Evolutionary conservation across 2,329 filamentous ascomycete genomes (phyloP).

Genomic region (Pseudocercospora fuligena): DNA sequence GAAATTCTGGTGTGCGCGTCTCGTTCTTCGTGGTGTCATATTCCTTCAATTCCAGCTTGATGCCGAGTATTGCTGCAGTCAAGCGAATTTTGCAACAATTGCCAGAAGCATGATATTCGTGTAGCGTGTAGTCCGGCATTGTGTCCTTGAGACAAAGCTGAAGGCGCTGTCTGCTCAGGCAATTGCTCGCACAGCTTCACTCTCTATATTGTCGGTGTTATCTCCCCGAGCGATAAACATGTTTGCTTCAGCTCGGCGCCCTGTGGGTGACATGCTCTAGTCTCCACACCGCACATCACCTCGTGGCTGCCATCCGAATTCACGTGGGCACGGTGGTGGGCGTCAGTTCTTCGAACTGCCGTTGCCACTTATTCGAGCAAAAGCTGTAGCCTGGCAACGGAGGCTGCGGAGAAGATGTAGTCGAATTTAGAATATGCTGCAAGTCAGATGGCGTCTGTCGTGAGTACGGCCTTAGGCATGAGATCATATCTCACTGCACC

Average conservation of each 20-base stretch:
- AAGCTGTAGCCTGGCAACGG: slow-evolving; percentile 2
- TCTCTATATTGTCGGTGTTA: not conserved
- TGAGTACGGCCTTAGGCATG: not conserved
- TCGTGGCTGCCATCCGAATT: not conserved
- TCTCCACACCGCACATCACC: not conserved
- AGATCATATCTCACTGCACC: not conserved
- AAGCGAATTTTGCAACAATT: slow-evolving; percentile 28
- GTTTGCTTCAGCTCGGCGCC: not conserved
- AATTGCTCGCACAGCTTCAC: no score
- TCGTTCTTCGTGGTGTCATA: slow-evolving; percentile 23
- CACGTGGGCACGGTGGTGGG: no score
- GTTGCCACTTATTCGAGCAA: not conserved
- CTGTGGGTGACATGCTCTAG: not conserved
- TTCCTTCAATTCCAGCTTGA: slow-evolving; percentile 13
- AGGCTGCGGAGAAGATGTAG: not conserved
- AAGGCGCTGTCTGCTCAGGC: no score
- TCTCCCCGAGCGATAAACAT: not conserved
- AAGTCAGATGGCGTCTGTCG: slow-evolving; percentile 2
- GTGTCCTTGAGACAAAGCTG: not conserved
- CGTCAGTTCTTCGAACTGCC: not conserved
- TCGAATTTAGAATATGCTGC: not conserved
- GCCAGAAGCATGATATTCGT: slow-evolving; percentile 21
- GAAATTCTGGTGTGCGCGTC: slow-evolving; percentile 19
- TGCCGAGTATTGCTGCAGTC: slow-evolving; percentile 16
- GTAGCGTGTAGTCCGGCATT: slow-evolving; percentile 19